phyloP scores from a whole-genome alignment of 345 rosid genomes.

The Corchorus capsularis region DNA sequence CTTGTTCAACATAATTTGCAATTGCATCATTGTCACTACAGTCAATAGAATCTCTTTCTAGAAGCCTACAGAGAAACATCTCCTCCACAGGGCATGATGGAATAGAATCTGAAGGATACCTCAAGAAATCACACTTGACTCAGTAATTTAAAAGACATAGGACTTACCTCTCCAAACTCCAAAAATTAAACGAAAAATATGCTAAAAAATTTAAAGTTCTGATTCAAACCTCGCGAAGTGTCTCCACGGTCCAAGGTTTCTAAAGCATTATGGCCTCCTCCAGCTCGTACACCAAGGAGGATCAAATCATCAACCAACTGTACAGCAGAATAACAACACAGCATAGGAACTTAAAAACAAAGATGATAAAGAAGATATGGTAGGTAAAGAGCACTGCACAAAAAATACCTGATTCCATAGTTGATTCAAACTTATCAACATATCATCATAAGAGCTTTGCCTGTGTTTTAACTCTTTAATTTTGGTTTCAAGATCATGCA shows the following conservation, averaged over 20 bases:
- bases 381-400: background rate
- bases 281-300: constrained; percentile 73
- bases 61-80: constrained; percentile 79
- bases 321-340: constrained; percentile 22
- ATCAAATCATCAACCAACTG: constrained; percentile 91
- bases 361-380: background rate
- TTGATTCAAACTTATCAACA: constrained; percentile 58
- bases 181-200: background rate
- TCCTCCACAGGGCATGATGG: constrained; percentile 78
- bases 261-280: constrained; percentile 50
- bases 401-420: constrained; percentile 75
- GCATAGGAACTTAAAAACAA: background rate
- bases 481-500: constrained; percentile 64
- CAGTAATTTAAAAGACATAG: background rate
- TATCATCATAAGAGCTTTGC: constrained; percentile 66
- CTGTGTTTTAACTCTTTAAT: constrained; percentile 54
- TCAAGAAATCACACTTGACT: constrained; percentile 8
- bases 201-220: constrained; percentile 11
- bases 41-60: constrained; percentile 55
- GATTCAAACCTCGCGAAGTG: constrained; percentile 50
- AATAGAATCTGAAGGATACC: constrained; percentile 52
- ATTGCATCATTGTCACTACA: constrained; percentile 42
- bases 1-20: constrained; percentile 55
- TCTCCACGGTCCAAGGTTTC: constrained; percentile 47
- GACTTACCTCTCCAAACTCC: background rate